These are phyloP conservation scores for Globisporangium nagaii DNA, from an alignment of 352 stramenopile species.

Conservation along the genomic window DNA sequence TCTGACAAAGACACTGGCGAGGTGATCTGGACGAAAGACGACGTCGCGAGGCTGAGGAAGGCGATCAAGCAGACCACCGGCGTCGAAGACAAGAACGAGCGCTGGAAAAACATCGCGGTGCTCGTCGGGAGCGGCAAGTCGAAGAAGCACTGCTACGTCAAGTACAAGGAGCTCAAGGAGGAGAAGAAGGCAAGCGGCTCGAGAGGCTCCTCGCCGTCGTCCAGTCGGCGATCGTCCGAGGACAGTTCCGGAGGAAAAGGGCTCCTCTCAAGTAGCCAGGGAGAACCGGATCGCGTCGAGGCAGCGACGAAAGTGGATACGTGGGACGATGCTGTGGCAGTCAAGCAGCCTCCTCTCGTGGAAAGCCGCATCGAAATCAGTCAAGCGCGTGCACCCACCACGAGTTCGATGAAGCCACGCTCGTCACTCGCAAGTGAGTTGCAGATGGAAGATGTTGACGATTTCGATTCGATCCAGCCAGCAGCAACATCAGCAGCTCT, in stretches of 20 bases:
- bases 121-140: constrained; percentile 51
- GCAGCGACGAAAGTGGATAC: constrained; percentile 25
- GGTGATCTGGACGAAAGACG: constrained; percentile 45
- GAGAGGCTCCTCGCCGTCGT: constrained; percentile 3
- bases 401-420: neutral
- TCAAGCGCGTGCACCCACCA: neutral
- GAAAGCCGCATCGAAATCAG: neutral
- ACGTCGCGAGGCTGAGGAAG: constrained; percentile 52
- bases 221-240: constrained; percentile 7
- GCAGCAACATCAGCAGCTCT: too few relatives aligned
- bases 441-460: constrained; percentile 16
- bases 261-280: neutral
- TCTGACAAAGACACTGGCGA: constrained; percentile 16
- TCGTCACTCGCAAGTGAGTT: constrained; percentile 4
- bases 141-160: constrained; percentile 83
- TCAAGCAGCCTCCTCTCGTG: neutral
- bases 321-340: neutral
- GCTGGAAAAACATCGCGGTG: constrained; percentile 63
- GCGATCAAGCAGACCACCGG: constrained; percentile 64
- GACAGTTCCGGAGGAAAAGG: constrained; percentile 10
- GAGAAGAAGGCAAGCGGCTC: constrained; percentile 34
- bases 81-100: constrained; percentile 63
- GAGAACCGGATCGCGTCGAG: neutral
- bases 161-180: constrained; percentile 81
- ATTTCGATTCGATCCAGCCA: constrained; percentile 4